phyloP scores from a whole-genome alignment of 305 asterid genomes.

The Plantago rigida region DNA sequence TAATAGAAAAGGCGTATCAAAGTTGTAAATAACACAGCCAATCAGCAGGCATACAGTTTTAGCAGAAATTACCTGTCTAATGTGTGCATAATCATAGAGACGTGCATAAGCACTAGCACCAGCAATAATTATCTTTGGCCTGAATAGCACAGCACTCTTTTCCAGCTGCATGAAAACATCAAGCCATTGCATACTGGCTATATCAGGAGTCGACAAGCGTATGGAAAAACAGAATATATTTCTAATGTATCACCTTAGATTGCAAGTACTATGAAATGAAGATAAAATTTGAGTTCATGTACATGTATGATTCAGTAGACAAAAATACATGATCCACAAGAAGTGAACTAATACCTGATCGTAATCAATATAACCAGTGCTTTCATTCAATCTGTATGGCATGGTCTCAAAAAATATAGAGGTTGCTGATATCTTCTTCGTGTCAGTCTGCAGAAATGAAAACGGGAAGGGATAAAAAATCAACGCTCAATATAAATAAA shows the following conservation, averaged over 20 bases:
- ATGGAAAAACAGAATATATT: not conserved
- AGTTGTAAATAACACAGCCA: too few relatives aligned
- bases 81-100: conserved; percentile 70
- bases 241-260: too few relatives aligned
- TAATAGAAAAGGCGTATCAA: too few relatives aligned
- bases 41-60: too few relatives aligned
- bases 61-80: conserved; percentile 53
- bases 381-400: conserved; percentile 93
- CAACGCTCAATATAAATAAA: too few relatives aligned
- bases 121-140: conserved; percentile 87
- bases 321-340: too few relatives aligned
- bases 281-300: not conserved
- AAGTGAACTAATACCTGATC: conserved; percentile 49
- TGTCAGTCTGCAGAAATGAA: conserved; percentile 61
- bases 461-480: too few relatives aligned
- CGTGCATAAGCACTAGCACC: conserved; percentile 99
- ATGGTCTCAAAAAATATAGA: conserved; percentile 93
- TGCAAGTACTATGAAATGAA: too few relatives aligned
- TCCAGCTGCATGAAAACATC: conserved; percentile 49
- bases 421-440: conserved; percentile 83
- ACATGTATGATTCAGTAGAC: too few relatives aligned
- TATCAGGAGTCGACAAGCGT: not conserved
- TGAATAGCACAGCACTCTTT: conserved; percentile 76
- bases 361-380: conserved; percentile 87
- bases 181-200: not conserved